Evolutionary conservation across 345 rosid genomes (phyloP).

Genomic region (Zanthoxylum bungeanum): DNA sequence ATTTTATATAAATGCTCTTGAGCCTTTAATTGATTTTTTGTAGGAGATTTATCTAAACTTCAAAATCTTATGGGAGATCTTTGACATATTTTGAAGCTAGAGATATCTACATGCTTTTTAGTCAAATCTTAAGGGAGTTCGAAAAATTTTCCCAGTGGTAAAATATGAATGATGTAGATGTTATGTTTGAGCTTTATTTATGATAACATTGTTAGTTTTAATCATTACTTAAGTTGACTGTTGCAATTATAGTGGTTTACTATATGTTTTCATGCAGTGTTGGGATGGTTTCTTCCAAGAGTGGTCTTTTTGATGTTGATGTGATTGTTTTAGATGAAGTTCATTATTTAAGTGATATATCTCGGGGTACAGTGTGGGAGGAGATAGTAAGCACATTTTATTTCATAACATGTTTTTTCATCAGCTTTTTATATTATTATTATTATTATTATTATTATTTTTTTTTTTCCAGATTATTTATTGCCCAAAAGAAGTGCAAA

Average conservation of each 20-base stretch:
- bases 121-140: not conserved
- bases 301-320: slow-evolving; percentile 86
- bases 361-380: slow-evolving; percentile 97
- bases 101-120: not conserved
- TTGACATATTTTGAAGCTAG: not conserved
- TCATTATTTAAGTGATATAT: slow-evolving; percentile 93
- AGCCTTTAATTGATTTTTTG: not conserved
- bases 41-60: not conserved
- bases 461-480: slow-evolving; percentile 98
- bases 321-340: slow-evolving; percentile 94
- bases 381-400: slow-evolving; percentile 62
- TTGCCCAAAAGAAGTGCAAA: slow-evolving; percentile 88
- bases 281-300: slow-evolving; percentile 82
- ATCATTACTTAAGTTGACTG: slow-evolving; percentile 5
- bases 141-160: not conserved
- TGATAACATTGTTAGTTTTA: not conserved
- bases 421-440: not conserved
- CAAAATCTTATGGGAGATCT: not conserved
- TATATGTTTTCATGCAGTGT: slow-evolving; percentile 50
- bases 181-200: not conserved
- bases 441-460: too few species aligned
- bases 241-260: slow-evolving; percentile 11
- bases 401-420: slow-evolving; percentile 2
- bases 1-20: not conserved
- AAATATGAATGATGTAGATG: not conserved